phyloP scores from a whole-genome alignment of 768 basidiomycete species.

The Suillus weaverae region DNA sequence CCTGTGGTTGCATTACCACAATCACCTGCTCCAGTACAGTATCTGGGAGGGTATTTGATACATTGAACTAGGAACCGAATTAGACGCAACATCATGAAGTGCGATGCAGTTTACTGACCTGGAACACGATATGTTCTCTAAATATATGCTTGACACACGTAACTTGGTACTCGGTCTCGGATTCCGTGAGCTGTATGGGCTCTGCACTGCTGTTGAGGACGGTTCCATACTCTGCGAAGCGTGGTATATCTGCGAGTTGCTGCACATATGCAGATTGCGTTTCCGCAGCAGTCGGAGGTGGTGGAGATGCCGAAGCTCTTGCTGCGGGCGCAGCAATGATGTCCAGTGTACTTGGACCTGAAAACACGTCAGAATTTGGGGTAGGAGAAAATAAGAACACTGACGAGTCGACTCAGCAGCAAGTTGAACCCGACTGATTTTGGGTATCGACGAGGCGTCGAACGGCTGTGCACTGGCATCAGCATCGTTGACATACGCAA shows the following conservation, averaged over 20 bases:
- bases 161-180: conserved; percentile 97
- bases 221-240: conserved; percentile 81
- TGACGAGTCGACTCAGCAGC: conserved; percentile 85
- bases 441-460: conserved; percentile 83
- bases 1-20: conserved; percentile 85
- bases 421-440: conserved; percentile 91
- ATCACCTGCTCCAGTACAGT: conserved; percentile 94
- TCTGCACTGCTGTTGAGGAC: conserved; percentile 84
- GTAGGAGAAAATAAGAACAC: conserved; percentile 24
- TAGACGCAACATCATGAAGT: conserved; percentile 8
- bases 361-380: conserved; percentile 15
- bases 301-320: conserved; percentile 57
- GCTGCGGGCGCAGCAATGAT: conserved; percentile 74
- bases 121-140: conserved; percentile 94
- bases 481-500: conserved; percentile 89
- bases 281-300: conserved; percentile 82
- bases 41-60: conserved; percentile 94
- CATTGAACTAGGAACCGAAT: conserved; percentile 72
- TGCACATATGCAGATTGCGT: conserved; percentile 84
- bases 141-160: conserved; percentile 96
- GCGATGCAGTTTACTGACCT: conserved; percentile 50
- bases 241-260: conserved; percentile 84
- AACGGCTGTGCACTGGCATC: conserved; percentile 71
- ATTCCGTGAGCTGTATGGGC: conserved; percentile 86
- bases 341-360: conserved; percentile 85